These are phyloP conservation scores for Pseudopediastrum boryanum DNA, from an alignment of 139 green algal species.

Conservation along the genomic window DNA sequence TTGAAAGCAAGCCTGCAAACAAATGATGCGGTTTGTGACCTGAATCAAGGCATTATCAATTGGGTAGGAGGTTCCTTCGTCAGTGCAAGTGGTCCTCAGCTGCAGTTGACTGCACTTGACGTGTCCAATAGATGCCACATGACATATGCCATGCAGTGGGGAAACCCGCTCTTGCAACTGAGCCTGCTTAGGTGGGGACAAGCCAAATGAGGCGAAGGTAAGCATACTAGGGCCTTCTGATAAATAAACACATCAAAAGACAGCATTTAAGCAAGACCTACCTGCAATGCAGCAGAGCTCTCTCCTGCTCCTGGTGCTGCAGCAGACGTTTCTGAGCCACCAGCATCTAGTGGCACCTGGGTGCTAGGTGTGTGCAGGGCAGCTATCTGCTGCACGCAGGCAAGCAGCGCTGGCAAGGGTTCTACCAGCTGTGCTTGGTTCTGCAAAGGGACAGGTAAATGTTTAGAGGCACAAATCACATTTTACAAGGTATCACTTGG, in stretches of 20 bases:
- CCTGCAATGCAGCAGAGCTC: not conserved
- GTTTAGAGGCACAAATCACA: not conserved
- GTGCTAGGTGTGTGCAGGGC: not conserved
- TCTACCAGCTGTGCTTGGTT: conserved; percentile 45
- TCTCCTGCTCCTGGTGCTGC: not conserved
- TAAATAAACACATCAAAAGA: not conserved
- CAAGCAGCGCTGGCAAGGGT: conserved; percentile 55
- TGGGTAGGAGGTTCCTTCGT: no score
- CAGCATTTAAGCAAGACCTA: not conserved
- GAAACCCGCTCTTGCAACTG: no score
- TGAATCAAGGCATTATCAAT: no score
- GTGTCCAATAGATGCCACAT: no score
- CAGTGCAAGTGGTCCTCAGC: no score
- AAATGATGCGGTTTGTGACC: no score
- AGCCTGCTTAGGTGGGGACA: no score
- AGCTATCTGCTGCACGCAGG: conserved; percentile 33
- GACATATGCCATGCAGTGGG: no score
- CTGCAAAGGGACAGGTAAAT: not conserved
- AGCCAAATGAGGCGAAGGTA: no score
- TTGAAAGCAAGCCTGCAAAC: conserved; percentile 14
- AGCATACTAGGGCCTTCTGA: no score
- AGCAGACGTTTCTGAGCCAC: not conserved
- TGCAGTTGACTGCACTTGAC: no score
- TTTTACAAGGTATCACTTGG: not conserved
- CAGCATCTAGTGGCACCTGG: conserved; percentile 1